phyloP scores from a whole-genome alignment of 805 yeast genomes.

The Yamadazyma akitaensis region DNA sequence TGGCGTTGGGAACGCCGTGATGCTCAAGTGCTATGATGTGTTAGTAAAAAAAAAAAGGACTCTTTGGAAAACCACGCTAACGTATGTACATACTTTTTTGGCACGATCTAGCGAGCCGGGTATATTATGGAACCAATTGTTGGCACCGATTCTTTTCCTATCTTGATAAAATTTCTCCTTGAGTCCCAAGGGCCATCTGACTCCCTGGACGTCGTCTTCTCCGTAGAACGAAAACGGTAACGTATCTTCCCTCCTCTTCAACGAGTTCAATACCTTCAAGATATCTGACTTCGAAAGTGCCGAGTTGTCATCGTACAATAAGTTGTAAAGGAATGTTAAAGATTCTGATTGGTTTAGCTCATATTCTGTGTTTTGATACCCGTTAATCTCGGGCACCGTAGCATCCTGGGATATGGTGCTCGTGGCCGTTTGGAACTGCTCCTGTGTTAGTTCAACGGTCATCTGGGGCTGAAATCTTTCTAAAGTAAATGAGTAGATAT shows the following conservation, averaged over 20 bases:
- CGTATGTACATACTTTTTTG: conserved; percentile 26
- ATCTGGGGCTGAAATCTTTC: neutral
- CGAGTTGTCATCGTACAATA: conserved; percentile 36
- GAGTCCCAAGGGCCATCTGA: conserved; percentile 33
- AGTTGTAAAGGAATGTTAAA: conserved; percentile 37
- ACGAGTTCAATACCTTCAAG: conserved; percentile 30
- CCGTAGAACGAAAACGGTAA: conserved; percentile 27
- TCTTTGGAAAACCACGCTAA: neutral
- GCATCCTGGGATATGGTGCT: conserved; percentile 1
- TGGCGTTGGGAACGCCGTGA: conserved; percentile 13
- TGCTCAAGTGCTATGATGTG: conserved; percentile 18
- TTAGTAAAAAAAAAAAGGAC: neutral
- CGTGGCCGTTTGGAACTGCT: conserved; percentile 4
- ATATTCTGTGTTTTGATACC: conserved; percentile 23
- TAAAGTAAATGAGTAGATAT: neutral
- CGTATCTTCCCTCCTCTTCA: conserved; percentile 33
- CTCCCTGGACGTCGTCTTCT: conserved; percentile 33
- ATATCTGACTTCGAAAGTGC: conserved; percentile 34
- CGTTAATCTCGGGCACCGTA: neutral
- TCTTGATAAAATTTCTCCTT: conserved; percentile 30
- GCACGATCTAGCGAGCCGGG: conserved; percentile 33
- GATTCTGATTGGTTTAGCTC: conserved; percentile 41
- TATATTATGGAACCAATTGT: conserved; percentile 37
- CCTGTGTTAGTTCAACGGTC: conserved; percentile 10
- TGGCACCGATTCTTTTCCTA: conserved; percentile 31